Base-by-base conservation (phyloP, 148 eudicot species). In the Fagopyrum tataricum region DNA sequence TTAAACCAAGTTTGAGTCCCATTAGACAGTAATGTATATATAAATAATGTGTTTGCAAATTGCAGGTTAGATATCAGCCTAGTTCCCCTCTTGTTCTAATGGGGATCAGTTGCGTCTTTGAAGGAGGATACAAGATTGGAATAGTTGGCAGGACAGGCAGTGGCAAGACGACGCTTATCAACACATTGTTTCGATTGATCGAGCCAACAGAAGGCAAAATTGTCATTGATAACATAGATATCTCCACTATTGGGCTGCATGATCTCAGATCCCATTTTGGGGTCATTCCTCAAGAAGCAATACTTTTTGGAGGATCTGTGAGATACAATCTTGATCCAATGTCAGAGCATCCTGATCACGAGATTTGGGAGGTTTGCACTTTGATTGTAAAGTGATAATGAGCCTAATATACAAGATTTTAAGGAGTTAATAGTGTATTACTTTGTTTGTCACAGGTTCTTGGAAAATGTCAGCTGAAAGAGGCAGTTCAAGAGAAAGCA, bases 331-430 rank as follows among this genome's bases (percentile, higher is more conserved):
- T 83, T 3, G 85, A 83, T 55, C 83, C 84, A 12, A 59, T 83
- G 51, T 73, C 81, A 4, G 78, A 80, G 71, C 81, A 83, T 69
- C 68, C 77, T 53, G 84, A 83, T 73, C 75, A 70, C 1, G 84
- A 83, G 44, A 78, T 83, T 47, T 83, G 81, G 84, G 75, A 80
- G 86, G 84, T 80, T 64, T n/a, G n/a, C n/a, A n/a, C n/a, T n/a
- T n/a, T n/a, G n/a, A n/a, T n/a, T n/a, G n/a, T n/a, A n/a, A 31
- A 31, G 37, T 64, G 15, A 17, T 31, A 31, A 31, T 31, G 37
- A 31, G 37, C 37, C 37, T 31, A 31, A n/a, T n/a, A n/a, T 31
- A 31, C n/a, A n/a, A n/a, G n/a, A n/a, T n/a, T n/a, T n/a, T n/a
- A n/a, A n/a, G n/a, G n/a, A n/a, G n/a, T n/a, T n/a, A n/a, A n/a